phyloP scores from a whole-genome alignment of 1,284 basidiomycete genomes.

The Mycena sp. region DNA sequence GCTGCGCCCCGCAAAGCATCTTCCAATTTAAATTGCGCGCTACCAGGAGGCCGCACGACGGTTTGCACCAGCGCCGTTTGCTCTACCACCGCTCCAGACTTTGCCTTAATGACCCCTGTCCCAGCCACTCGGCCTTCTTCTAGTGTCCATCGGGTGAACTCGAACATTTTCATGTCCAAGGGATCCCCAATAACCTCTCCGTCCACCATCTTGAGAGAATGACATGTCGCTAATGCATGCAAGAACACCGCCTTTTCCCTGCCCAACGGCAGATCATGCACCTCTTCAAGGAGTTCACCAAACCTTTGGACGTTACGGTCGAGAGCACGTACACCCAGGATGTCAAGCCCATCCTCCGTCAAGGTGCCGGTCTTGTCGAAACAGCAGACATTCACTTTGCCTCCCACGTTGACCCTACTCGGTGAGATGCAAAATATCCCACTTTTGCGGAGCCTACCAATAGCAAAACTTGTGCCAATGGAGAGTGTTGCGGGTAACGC shows the following conservation, averaged over 20 bases:
- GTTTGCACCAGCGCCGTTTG: constrained; percentile 95
- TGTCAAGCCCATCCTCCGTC: constrained; percentile 98
- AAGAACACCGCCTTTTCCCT: constrained; percentile 88
- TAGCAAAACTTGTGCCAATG: constrained; percentile 97
- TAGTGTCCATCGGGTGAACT: constrained; percentile 95
- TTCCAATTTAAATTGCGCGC: constrained; percentile 88
- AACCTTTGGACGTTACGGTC: constrained; percentile 83
- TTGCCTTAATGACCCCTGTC: constrained; percentile 75
- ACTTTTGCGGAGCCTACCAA: constrained; percentile 86
- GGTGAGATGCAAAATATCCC: constrained; percentile 99
- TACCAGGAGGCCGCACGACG: constrained; percentile 95
- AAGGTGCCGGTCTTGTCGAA: constrained; percentile 99
- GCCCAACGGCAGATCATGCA: constrained; percentile 86
- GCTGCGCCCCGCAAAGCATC: constrained; percentile 88
- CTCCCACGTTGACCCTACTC: constrained; percentile 94
- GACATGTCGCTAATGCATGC: constrained; percentile 96
- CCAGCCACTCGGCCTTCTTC: constrained; percentile 88
- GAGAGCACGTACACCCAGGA: constrained; percentile 89
- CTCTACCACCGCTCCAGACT: constrained; percentile 69
- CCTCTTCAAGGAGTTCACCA: constrained; percentile 90
- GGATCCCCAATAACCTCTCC: constrained; percentile 95
- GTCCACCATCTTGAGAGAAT: constrained; percentile 93
- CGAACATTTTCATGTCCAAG: constrained; percentile 97
- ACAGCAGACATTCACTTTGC: constrained; percentile 97
- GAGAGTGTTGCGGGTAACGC: constrained; percentile 97